These are phyloP conservation scores for Solanum clarkiae DNA, from an alignment of 257 asterid genomes.

Conservation along the genomic window DNA sequence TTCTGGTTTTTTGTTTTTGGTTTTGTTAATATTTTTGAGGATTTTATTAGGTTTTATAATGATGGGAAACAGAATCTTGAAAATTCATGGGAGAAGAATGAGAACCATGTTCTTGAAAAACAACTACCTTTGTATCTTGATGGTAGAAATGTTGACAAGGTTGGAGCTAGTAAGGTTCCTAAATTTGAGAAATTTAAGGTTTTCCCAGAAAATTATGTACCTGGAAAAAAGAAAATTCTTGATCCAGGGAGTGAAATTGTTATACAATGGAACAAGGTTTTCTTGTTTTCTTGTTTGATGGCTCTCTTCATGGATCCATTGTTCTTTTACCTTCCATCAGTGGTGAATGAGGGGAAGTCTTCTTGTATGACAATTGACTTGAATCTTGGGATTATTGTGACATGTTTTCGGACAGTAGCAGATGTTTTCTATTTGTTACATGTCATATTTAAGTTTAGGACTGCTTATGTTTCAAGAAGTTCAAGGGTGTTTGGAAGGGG, in stretches of 20 bases:
- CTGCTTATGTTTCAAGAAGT: conserved; percentile 77
- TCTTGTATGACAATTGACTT: conserved; percentile 65
- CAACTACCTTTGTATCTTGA: conserved; percentile 24
- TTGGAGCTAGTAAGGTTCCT: conserved; percentile 8
- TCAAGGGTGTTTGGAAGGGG: conserved; percentile 90
- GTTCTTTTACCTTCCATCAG: conserved; percentile 72
- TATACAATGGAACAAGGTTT: conserved; percentile 63
- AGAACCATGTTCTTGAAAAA: conserved; percentile 23
- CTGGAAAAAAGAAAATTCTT: conserved; percentile 32
- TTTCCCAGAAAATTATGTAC: conserved; percentile 50
- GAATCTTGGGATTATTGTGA: conserved; percentile 54
- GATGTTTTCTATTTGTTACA: conserved; percentile 63
- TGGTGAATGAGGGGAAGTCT: conserved; percentile 29
- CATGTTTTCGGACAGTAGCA: conserved; percentile 68
- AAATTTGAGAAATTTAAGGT: conserved; percentile 52
- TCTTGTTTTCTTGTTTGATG: conserved; percentile 60
- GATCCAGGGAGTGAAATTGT: conserved; percentile 80
- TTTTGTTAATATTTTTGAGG: not conserved
- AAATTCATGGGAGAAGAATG: conserved; percentile 35
- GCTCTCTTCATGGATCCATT: conserved; percentile 79
- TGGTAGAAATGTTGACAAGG: conserved; percentile 26
- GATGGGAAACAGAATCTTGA: conserved; percentile 51
- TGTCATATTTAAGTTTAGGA: conserved; percentile 52
- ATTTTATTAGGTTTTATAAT: conserved; percentile 37
- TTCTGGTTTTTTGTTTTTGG: not conserved